Evolutionary conservation across 257 asterid genomes (phyloP), one percentile per base, ranked within the genome.

Genomic region (Penstemon davidsonii): DNA sequence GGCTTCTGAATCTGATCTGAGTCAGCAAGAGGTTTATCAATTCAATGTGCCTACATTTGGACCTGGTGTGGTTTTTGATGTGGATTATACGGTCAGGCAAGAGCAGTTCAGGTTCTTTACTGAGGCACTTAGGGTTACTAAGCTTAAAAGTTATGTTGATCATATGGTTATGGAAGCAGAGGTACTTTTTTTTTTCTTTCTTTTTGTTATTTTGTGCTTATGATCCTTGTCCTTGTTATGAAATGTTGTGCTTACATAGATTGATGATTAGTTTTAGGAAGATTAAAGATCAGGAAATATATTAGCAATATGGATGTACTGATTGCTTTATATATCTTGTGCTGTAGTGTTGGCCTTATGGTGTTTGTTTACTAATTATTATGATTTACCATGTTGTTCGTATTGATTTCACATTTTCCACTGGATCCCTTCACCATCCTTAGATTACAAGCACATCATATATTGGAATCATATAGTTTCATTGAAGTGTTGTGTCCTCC

Each of bases 71-170:
- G 97, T 92, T 64, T 92, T 92, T 69, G 98, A 92, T 77, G 98
- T 92, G 50, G 97, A 92, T 55, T 92, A 92, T 36, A 80, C 86
- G 33, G 33, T 25, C 95, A 77, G 98, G 78, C 97, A 92, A 74
- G 98, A 92, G 81, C 97, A 92, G 82, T 92, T 92, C 76, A 85
- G 97, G 84, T 90, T 92, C 76, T 92, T 92, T 72, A 92, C 98
- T 6, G 98, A 92, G 77, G 79, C 98, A 6, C 91, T 90, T 37
- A 84, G 97, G 71, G 97, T 86, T 53, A 86, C 63, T 56, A 92
- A 92, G 84, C 85, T 92, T 75, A 90, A 87, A 73, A 85, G 81
- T 13, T 90, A 92, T 76, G 98, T 92, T 6, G 96, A 92, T 73
- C 86, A 79, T 80, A 92, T 92, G 98, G 88, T 92, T 70, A 50